Evolutionary conservation across 2,329 filamentous ascomycete species (phyloP).

Genomic region (Harringtonia lauricola): DNA sequence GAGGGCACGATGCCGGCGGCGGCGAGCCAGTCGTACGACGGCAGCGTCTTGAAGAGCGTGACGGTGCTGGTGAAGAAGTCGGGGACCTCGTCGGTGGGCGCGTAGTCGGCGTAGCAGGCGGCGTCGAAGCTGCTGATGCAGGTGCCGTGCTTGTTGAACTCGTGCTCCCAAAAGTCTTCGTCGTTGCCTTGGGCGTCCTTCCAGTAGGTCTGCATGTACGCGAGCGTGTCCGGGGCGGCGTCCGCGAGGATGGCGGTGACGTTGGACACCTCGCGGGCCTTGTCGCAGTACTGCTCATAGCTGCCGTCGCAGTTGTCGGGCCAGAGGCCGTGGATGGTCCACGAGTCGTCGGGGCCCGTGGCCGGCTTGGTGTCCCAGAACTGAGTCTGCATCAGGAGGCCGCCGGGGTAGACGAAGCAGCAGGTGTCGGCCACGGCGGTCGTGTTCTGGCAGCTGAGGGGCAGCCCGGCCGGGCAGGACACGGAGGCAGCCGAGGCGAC

Average conservation of each 20-base stretch:
- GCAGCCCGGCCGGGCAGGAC: background rate
- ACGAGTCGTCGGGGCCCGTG: conserved; percentile 46
- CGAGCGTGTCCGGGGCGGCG: conserved; percentile 45
- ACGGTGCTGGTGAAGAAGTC: conserved; percentile 53
- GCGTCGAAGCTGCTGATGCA: conserved; percentile 56
- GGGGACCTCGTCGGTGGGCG: conserved; percentile 45
- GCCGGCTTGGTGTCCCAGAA: conserved; percentile 49
- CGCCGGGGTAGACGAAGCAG: conserved; percentile 7
- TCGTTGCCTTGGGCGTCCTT: conserved; percentile 45
- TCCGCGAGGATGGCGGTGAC: conserved; percentile 46
- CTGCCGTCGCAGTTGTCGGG: conserved; percentile 40
- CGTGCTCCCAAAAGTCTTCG: conserved; percentile 53
- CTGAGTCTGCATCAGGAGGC: conserved; percentile 31
- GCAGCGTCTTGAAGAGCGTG: conserved; percentile 43
- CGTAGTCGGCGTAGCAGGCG: conserved; percentile 50
- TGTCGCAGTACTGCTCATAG: conserved; percentile 58
- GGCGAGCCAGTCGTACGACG: conserved; percentile 48
- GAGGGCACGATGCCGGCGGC: conserved; percentile 42
- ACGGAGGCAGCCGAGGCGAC: background rate
- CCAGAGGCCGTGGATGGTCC: conserved; percentile 50
- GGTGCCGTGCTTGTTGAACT: conserved; percentile 58
- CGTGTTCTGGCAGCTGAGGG: conserved; percentile 7
- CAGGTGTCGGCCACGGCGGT: conserved; percentile 2
- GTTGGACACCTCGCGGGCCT: conserved; percentile 51
- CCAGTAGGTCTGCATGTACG: conserved; percentile 59